Conservation (phyloP, 805 yeast genomes). For the Nakazawaea laoshanensis region DNA sequence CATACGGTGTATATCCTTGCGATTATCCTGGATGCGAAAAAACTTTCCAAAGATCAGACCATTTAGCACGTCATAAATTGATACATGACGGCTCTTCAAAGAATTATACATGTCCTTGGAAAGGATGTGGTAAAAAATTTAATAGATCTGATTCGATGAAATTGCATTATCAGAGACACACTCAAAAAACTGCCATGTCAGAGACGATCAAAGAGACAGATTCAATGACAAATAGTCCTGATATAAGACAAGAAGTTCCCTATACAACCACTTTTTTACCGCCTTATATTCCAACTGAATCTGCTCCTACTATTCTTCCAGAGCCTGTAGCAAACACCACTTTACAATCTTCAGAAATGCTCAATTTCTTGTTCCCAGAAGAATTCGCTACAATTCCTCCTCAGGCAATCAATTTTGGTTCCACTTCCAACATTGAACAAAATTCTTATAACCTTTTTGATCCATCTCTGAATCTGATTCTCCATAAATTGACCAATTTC, state of each 20-base stretch:
- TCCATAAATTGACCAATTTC: slow-evolving; percentile 3
- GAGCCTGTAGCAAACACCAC: neutral
- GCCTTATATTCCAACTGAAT: too few species aligned
- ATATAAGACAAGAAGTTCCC: too few species aligned
- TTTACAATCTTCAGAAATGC: slow-evolving; percentile 6
- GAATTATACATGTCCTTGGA: slow-evolving; percentile 36
- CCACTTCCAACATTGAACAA: slow-evolving; percentile 4
- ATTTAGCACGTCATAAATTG: slow-evolving; percentile 45
- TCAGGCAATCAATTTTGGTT: slow-evolving; percentile 1
- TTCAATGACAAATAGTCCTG: too few species aligned
- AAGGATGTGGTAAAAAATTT: slow-evolving; percentile 43
- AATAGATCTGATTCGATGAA: slow-evolving; percentile 43
- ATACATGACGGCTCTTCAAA: slow-evolving; percentile 36
- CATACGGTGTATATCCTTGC: slow-evolving; percentile 19
- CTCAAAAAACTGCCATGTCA: too few species aligned
- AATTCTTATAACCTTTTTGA: slow-evolving; percentile 4
- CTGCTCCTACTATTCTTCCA: too few species aligned
- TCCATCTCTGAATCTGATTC: slow-evolving; percentile 3
- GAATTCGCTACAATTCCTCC: neutral
- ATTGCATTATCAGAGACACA: slow-evolving; percentile 31
- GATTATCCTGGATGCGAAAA: slow-evolving; percentile 38
- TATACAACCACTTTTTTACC: too few species aligned
- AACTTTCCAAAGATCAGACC: slow-evolving; percentile 49
- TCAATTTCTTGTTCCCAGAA: slow-evolving; percentile 7
- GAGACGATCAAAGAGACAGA: too few species aligned